phyloP scores from a whole-genome alignment of 495 filamentous ascomycete genomes.

The Aspergillus sclerotiicarbonarius region DNA sequence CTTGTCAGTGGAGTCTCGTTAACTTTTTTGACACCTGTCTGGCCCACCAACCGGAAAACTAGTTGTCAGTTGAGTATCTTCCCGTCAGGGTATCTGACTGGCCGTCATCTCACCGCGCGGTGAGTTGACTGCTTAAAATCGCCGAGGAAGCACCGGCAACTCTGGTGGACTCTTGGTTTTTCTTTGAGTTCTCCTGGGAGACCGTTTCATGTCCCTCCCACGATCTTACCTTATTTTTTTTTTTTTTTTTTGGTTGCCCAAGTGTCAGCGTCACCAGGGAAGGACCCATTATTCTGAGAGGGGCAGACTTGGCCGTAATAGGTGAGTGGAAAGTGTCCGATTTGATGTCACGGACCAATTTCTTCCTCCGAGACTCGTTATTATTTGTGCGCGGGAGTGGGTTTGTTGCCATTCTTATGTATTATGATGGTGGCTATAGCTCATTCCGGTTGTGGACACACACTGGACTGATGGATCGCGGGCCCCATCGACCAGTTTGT shows the following conservation, averaged over 20 bases:
- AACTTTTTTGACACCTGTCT: slow-evolving; percentile 24
- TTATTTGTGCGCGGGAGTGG: slow-evolving; percentile 6
- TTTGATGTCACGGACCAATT: slow-evolving; percentile 5
- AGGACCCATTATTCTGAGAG: neutral
- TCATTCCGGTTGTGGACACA: slow-evolving; percentile 1
- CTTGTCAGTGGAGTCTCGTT: slow-evolving; percentile 14
- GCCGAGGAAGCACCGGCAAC: slow-evolving; percentile 2
- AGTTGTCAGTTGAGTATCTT: slow-evolving; percentile 12
- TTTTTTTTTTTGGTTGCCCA: neutral
- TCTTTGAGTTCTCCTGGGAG: neutral
- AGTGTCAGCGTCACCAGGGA: neutral
- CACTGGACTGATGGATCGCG: neutral
- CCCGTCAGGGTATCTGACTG: slow-evolving; percentile 14
- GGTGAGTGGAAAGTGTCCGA: slow-evolving; percentile 1
- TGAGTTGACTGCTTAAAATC: slow-evolving; percentile 15
- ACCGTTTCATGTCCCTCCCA: neutral
- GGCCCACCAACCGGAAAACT: slow-evolving; percentile 17
- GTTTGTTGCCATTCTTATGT: neutral
- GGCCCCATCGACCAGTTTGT: slow-evolving; percentile 5
- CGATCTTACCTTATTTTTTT: no score
- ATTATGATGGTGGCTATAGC: neutral
- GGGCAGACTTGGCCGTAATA: neutral
- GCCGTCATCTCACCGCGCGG: slow-evolving; percentile 13
- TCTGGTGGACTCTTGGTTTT: slow-evolving; percentile 7
- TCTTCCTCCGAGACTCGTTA: neutral